phyloP scores from a whole-genome alignment of 176 grass and related monocot genomes.

The Hordeum marinum region DNA sequence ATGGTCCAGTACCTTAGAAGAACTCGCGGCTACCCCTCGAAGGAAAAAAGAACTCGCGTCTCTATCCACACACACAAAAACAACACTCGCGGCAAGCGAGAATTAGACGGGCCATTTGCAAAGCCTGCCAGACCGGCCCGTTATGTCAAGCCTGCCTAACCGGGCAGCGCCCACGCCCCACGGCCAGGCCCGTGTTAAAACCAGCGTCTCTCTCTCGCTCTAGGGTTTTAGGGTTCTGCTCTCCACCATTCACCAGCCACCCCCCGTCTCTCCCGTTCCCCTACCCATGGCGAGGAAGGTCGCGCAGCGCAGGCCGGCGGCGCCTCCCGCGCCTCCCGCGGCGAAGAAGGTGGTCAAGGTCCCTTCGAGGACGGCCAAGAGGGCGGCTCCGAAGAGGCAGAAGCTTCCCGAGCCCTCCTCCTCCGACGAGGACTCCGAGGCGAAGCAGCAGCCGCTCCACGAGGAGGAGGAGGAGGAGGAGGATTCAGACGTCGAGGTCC shows the following conservation, averaged over 20 bases:
- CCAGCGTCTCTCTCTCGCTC: not conserved
- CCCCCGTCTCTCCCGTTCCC: not conserved
- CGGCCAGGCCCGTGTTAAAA: slow-evolving; percentile 18
- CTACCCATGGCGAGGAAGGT: slow-evolving; percentile 39
- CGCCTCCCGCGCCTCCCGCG: not conserved
- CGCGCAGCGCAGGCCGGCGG: slow-evolving; percentile 29
- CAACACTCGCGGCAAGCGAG: too few species aligned
- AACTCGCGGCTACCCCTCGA: too few species aligned
- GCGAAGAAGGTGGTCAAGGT: slow-evolving; percentile 24
- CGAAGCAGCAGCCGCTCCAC: slow-evolving; percentile 35
- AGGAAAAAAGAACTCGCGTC: too few species aligned
- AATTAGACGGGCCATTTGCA: too few species aligned
- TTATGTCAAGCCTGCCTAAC: too few species aligned
- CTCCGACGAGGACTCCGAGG: slow-evolving; percentile 45
- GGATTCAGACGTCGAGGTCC: slow-evolving; percentile 21
- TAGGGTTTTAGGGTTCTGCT: slow-evolving; percentile 43
- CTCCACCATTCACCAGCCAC: not conserved
- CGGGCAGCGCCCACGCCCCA: not conserved
- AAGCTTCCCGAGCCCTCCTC: slow-evolving; percentile 43
- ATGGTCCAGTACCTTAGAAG: too few species aligned
- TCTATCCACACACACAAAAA: too few species aligned
- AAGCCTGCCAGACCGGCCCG: too few species aligned
- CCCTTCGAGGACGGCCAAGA: slow-evolving; percentile 14
- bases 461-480: slow-evolving; percentile 37
- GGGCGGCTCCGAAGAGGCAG: slow-evolving; percentile 39